Conservation (phyloP, 1,284 basidiomycete genomes). For the Ceratobasidium sp. region DNA sequence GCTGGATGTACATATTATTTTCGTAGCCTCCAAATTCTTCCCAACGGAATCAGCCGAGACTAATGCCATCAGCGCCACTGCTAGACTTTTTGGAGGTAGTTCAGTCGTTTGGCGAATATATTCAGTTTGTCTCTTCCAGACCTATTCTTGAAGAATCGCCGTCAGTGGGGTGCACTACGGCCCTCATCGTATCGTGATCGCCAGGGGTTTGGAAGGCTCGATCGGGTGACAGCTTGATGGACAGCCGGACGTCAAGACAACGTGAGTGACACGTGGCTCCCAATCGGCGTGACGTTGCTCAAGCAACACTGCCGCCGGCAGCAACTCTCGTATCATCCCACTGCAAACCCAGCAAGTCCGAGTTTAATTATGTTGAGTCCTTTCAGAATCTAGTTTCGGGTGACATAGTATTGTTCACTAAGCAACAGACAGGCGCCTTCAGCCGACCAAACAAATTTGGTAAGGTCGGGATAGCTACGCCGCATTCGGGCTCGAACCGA, state of each 20-base stretch:
- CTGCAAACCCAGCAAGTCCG: not conserved
- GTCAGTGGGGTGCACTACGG: not conserved
- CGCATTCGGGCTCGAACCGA: not conserved
- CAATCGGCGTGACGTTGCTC: slow-evolving; percentile 11
- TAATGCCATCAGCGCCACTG: slow-evolving; percentile 4
- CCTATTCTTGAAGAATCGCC: not conserved
- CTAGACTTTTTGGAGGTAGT: not conserved
- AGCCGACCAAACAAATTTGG: not conserved
- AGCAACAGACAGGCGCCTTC: not conserved
- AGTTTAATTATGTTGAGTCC: not conserved
- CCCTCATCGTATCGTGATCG: not conserved
- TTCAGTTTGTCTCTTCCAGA: not conserved
- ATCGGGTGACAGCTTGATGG: not conserved
- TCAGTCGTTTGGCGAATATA: not conserved
- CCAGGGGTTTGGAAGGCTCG: not conserved
- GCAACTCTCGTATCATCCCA: not conserved
- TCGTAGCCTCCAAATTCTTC: not conserved
- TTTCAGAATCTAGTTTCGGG: not conserved
- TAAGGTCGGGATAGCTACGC: not conserved
- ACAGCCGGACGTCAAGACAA: slow-evolving; percentile 7
- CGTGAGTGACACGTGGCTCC: slow-evolving; percentile 13
- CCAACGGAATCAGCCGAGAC: not conserved
- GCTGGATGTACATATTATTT: not conserved
- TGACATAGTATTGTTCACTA: not conserved
- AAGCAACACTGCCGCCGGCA: not conserved